These are phyloP conservation scores for Sporothrix pseudoabietina DNA, from an alignment of 2,329 filamentous ascomycete species.

Conservation along the genomic window DNA sequence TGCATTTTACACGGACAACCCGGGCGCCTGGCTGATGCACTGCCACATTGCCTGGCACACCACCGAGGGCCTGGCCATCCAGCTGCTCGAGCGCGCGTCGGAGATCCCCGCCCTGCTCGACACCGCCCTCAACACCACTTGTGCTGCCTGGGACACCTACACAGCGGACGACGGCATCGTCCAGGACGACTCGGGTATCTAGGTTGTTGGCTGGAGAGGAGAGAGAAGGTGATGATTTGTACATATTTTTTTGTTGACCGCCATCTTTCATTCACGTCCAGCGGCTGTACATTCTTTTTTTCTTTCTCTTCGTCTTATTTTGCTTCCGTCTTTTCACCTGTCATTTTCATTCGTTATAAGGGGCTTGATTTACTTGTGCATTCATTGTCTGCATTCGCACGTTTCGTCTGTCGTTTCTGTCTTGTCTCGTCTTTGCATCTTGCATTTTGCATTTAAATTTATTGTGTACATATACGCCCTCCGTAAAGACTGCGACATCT, in stretches of 20 bases:
- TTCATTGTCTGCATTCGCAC: not conserved
- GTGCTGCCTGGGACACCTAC: constrained; percentile 28
- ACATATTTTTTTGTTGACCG: not conserved
- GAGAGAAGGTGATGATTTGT: not conserved
- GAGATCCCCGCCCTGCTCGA: constrained; percentile 26
- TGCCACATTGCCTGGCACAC: constrained; percentile 58
- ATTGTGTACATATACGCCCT: too few species aligned
- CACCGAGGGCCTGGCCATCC: constrained; percentile 51
- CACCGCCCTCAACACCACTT: constrained; percentile 33
- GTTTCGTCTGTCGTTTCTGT: not conserved
- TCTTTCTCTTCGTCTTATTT: too few species aligned
- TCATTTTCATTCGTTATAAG: too few species aligned
- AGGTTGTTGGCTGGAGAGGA: not conserved
- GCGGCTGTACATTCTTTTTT: not conserved
- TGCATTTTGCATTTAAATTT: too few species aligned
- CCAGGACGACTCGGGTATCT: constrained; percentile 30
- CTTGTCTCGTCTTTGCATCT: too few species aligned
- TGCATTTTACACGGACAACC: constrained; percentile 52
- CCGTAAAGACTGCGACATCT: too few species aligned
- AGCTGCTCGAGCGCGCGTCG: constrained; percentile 49
- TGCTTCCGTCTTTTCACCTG: too few species aligned
- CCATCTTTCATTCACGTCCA: not conserved
- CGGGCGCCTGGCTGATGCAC: constrained; percentile 55
- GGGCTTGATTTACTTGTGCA: not conserved
- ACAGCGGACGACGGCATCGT: constrained; percentile 4